Evolutionary conservation across 371 early-diverging fungal species (phyloP).

Genomic region (Mucor circinelloides): DNA sequence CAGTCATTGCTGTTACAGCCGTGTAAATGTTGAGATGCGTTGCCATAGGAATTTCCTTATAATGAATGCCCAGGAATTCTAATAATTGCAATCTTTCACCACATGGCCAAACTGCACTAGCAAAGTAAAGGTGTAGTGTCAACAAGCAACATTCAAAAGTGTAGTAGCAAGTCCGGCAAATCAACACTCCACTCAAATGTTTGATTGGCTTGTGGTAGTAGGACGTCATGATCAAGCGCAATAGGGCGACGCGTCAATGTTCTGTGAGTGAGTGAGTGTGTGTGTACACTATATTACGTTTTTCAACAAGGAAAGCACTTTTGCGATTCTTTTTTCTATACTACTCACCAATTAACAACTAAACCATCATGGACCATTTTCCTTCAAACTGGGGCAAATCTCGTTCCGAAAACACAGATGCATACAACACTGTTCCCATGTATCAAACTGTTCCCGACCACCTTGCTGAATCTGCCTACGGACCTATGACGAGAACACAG

Average conservation of each 20-base stretch:
- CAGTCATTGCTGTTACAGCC: not conserved
- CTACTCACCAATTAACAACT: not conserved
- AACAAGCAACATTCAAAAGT: not conserved
- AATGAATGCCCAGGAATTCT: not conserved
- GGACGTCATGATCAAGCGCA: slow-evolving; percentile 3
- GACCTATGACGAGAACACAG: slow-evolving; percentile 67
- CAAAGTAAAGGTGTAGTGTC: too few relatives aligned
- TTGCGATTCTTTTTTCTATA: not conserved
- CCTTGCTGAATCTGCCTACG: slow-evolving; percentile 45
- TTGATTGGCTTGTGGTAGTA: not conserved
- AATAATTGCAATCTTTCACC: not conserved
- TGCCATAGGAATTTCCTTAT: too few relatives aligned
- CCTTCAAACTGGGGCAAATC: slow-evolving; percentile 86
- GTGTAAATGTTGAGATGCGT: not conserved
- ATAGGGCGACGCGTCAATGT: slow-evolving; percentile 6
- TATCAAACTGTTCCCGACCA: slow-evolving; percentile 45
- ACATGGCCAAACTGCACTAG: not conserved
- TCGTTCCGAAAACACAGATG: slow-evolving; percentile 63
- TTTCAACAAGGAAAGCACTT: not conserved
- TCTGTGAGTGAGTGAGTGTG: not conserved
- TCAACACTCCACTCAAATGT: not conserved
- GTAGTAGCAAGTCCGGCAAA: not conserved
- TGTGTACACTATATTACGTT: slow-evolving; percentile 1
- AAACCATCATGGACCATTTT: slow-evolving; percentile 72
- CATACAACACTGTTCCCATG: slow-evolving; percentile 65